Evolutionary conservation across 345 rosid species (phyloP).

Genomic region (Murraya koenigii): DNA sequence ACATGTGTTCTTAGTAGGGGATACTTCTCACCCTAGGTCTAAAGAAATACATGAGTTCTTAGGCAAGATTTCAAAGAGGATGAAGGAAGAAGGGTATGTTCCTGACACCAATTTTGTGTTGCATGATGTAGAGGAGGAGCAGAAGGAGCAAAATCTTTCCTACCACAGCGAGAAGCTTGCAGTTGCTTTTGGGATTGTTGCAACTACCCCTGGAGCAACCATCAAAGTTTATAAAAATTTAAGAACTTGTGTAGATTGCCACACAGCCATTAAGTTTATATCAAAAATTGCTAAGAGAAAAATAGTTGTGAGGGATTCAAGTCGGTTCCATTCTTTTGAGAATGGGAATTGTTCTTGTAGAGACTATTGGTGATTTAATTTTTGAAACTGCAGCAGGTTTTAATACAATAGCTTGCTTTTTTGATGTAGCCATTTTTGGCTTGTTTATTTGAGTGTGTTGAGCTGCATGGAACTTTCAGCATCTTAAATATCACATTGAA

Average conservation of each 20-base stretch:
- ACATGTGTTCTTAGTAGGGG: conserved; percentile 71
- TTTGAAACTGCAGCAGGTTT: not conserved
- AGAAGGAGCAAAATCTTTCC: conserved; percentile 76
- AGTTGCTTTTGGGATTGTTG: conserved; percentile 74
- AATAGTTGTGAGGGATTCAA: conserved; percentile 73
- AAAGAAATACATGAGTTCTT: conserved; percentile 60
- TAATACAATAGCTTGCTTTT: not conserved
- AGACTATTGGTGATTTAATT: conserved; percentile 72
- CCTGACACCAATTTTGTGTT: conserved; percentile 70
- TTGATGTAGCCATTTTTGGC: not conserved
- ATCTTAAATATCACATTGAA: not conserved
- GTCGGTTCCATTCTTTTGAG: conserved; percentile 83
- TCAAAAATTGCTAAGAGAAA: conserved; percentile 67
- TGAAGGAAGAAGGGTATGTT: conserved; percentile 86
- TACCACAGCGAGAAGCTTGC: conserved; percentile 95
- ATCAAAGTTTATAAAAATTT: conserved; percentile 82
- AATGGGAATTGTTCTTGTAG: conserved; percentile 76
- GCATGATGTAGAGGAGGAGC: conserved; percentile 93
- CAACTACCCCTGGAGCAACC: conserved; percentile 60
- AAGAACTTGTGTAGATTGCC: conserved; percentile 92
- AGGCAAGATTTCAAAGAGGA: conserved; percentile 43
- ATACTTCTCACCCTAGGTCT: conserved; percentile 62
- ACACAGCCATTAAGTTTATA: conserved; percentile 78
- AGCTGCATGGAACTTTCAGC: not conserved
- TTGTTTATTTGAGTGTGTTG: not conserved